Evolutionary conservation across 2,329 filamentous ascomycete genomes (phyloP), one percentile per base, ranked within the genome.

Genomic region (Stachybotrys chartarum): DNA sequence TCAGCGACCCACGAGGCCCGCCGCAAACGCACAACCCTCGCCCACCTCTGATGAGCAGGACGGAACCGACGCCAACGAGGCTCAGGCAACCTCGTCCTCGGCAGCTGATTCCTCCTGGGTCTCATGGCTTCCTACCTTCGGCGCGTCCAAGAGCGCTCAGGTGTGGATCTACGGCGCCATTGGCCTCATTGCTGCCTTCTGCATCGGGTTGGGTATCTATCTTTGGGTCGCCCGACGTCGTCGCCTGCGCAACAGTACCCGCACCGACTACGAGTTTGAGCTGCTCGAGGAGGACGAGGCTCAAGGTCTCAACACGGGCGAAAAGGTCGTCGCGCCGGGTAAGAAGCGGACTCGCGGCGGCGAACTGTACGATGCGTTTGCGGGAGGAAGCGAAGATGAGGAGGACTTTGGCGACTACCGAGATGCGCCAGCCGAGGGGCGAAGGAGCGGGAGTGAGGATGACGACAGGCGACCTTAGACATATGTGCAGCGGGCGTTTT

Each of bases 351-450:
- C 80, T 53, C 72, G 90, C 18, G 94, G 91, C 2, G 91, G 93
- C 31, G 93, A 97, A 75, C 75, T 99, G 49, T 99, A 99, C 70
- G 94, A 99, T 76, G 94, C 94, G 5, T 99, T 99, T 78, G 94
- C 94, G 0, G 92, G 90, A 16, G 93, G 91, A 53, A 85, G 82
- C 58, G 80, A 82, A 30, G 93, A 93, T 56, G 92, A 73, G 56
- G 77, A 78, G 55, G 77, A 78, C 35, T 72, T 75, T 45, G 75
- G 74, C 5, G 68, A 65, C 50, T 76, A 76, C 39, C 75, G 74
- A 14, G 75, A 77, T 44, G 63, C 62, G 8, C 68, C 70, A n/a
- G 59, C 59, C 7, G 66, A 67, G 51, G 79, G 79, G 5, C 78
- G 76, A 12, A 75, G 75, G 53, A 75, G 69, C 54, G 71, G 71